phyloP scores from a whole-genome alignment of 768 basidiomycete species.

The Termitomyces sp. region DNA sequence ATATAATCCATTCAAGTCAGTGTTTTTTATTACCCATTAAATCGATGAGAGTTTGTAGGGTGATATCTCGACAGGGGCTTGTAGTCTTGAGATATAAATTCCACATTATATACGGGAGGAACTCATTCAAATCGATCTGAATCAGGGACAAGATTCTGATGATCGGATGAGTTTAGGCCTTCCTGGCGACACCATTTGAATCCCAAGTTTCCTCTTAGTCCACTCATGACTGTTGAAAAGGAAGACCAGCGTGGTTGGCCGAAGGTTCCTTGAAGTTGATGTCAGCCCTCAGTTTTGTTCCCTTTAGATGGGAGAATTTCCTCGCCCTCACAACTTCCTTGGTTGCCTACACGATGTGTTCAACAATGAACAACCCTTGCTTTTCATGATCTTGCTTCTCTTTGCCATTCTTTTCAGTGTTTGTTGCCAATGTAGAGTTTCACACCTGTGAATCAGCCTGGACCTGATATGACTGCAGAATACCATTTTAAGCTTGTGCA shows the following conservation, averaged over 20 bases:
- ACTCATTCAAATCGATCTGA: not conserved
- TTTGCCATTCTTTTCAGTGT: not conserved
- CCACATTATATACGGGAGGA: not conserved
- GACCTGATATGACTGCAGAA: constrained; percentile 3
- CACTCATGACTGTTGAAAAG: no score
- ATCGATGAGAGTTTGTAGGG: no score
- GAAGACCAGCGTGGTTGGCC: not conserved
- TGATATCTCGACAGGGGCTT: no score
- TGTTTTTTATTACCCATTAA: no score
- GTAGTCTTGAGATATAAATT: no score
- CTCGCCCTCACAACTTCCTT: not conserved
- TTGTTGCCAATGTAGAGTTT: constrained; percentile 2
- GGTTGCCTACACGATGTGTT: not conserved
- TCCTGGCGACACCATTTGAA: not conserved
- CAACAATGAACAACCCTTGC: not conserved
- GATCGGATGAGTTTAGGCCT: not conserved
- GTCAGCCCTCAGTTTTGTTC: not conserved
- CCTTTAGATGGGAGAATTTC: not conserved
- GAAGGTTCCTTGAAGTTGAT: not conserved
- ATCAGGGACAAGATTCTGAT: not conserved
- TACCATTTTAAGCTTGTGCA: constrained; percentile 7
- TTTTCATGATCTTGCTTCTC: not conserved
- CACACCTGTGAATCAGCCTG: not conserved
- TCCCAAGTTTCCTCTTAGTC: not conserved
- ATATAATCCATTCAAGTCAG: not conserved